A percentile compares a stretch with the other conserved stretches of the same genome.
Evolutionary conservation across 2,329 filamentous ascomycete genomes (phyloP).

Genomic region (Cercospora sesami): DNA sequence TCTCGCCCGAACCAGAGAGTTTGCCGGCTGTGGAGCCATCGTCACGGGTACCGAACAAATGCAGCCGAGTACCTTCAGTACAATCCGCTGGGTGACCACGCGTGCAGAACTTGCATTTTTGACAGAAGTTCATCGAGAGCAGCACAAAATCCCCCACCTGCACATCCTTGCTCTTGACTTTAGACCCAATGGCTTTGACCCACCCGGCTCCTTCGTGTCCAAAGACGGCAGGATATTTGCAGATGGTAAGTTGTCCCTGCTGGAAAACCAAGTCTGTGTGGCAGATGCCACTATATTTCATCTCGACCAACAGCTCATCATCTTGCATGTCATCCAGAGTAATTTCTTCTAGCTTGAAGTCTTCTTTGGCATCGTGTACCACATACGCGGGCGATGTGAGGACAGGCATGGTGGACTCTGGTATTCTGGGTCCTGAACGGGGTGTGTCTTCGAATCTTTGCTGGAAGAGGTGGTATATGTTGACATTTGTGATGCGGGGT

Average conservation of each 20-base stretch:
- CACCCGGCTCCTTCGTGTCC: neutral
- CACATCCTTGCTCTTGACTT: neutral
- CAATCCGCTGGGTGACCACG: neutral
- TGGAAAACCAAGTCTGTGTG: constrained; percentile 30
- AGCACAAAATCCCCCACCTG: neutral
- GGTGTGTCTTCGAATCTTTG: neutral
- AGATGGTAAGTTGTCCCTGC: constrained; percentile 6
- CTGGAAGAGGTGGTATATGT: neutral
- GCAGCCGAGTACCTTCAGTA: neutral
- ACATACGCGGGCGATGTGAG: constrained; percentile 14
- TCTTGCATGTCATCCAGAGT: constrained; percentile 22
- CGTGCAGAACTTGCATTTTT: neutral
- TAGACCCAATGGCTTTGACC: neutral
- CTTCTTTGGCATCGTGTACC: constrained; percentile 20
- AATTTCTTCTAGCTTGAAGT: constrained; percentile 27
- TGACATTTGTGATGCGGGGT: neutral
- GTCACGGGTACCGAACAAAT: neutral
- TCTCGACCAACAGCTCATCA: constrained; percentile 27
- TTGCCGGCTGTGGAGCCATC: neutral
- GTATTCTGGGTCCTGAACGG: neutral
- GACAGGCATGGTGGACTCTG: neutral
- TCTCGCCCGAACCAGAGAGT: neutral
- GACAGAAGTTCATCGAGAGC: neutral
- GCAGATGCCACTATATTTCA: constrained; percentile 29
- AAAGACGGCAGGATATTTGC: neutral